Base-by-base conservation (phyloP, 208 protist genomes). In the Trypanosoma brucei region DNA sequence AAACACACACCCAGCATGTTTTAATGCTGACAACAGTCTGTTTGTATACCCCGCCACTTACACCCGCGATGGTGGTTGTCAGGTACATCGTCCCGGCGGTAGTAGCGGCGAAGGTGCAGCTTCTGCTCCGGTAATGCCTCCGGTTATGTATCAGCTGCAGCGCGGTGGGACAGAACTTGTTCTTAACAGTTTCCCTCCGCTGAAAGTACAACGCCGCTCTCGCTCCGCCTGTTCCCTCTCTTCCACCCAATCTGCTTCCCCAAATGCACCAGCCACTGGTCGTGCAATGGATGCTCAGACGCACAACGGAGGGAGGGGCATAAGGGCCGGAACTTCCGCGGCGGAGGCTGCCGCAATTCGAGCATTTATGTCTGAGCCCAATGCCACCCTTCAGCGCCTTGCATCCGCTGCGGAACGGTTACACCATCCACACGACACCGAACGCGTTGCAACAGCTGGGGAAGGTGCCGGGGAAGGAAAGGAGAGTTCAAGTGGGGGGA, bases 121-220 rank as follows among this genome's bases (percentile, higher is more conserved):
- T 11, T 11, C 6, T 6, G 42, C 42, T 14, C 42, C 42, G 11
- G 42, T 46, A 5, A 71, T 76, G 68, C 62, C 70, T 7, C 58
- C 73, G 0, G 31, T 84, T n/a, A 44, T 51, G 34, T 91, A 84
- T 62, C 84, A 91, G 36, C 62, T 94, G 60, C 62, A 88, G 30
- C 84, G 87, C 35, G 70, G 82, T 37, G 87, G 87, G 2, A 70
- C 71, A 33, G 74, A 79, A 70, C 55, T 94, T 22, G 59, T 73
- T 37, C 77, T 94, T 8, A 72, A 86, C 55, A 79, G 76, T 49
- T 88, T 90, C 50, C 77, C 79, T 1, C 76, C 81, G 31, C 67
- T 92, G 59, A 86, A 82, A 62, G 82, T 92, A 34, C 44, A 31
- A 30, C 74, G 85, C 11, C 79, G 85, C n/a, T 72, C 8, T 11